These are phyloP conservation scores for Candida sanyaensis DNA, from an alignment of 1,139 yeast genomes.

Conservation along the genomic window DNA sequence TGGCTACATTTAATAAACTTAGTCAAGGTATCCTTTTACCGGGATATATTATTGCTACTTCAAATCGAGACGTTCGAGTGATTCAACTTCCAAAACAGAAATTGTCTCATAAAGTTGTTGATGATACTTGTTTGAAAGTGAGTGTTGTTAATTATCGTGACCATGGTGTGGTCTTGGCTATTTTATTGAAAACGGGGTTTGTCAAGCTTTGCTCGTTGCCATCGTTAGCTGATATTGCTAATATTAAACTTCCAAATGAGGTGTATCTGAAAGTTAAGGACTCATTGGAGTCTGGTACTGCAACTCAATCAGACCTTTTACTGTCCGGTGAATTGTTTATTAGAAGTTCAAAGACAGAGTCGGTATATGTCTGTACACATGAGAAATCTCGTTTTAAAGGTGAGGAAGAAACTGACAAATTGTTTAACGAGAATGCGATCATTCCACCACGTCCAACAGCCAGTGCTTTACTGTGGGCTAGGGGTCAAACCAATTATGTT, in stretches of 20 bases:
- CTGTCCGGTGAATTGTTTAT: conserved; percentile 75
- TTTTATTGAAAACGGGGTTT: conserved; percentile 40
- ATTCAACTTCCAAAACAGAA: conserved; percentile 61
- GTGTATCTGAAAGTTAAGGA: conserved; percentile 24
- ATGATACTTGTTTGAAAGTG: conserved; percentile 58
- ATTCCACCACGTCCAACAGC: conserved; percentile 83
- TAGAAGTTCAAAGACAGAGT: conserved; percentile 58
- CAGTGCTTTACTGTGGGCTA: conserved; percentile 84
- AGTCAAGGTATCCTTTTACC: conserved; percentile 63
- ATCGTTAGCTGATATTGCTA: conserved; percentile 38
- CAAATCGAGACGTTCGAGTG: conserved; percentile 65
- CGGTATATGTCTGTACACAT: conserved; percentile 29
- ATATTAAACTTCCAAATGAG: conserved; percentile 38
- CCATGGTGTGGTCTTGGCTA: conserved; percentile 38
- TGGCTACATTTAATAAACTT: conserved; percentile 59
- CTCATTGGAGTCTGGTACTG: conserved; percentile 25
- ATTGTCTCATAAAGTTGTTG: conserved; percentile 63
- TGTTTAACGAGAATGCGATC: conserved; percentile 59
- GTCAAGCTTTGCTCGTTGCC: conserved; percentile 42
- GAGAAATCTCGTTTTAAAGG: conserved; percentile 15
- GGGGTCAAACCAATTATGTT: conserved; percentile 63
- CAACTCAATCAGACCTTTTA: conserved; percentile 41
- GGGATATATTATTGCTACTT: conserved; percentile 61
- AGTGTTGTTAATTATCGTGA: conserved; percentile 31
- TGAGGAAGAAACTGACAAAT: conserved; percentile 43